Conservation (phyloP, 2,329 filamentous ascomycete genomes). For the Nakataea oryzae region DNA sequence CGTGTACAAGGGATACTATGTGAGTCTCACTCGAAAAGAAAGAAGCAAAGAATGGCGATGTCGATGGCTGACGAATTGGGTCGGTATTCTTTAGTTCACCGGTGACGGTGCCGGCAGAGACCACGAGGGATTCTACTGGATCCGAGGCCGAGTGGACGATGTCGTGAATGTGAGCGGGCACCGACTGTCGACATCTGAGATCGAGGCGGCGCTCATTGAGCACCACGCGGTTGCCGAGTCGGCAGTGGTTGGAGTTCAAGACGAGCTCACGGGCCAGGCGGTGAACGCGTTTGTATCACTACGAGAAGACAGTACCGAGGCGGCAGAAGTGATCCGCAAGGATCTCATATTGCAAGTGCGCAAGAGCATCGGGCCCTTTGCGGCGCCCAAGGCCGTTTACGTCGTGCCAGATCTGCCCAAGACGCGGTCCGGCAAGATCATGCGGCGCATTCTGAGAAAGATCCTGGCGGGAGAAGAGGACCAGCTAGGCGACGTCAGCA, state of each 20-base stretch:
- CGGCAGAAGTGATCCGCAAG: constrained; percentile 74
- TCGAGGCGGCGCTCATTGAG: constrained; percentile 92
- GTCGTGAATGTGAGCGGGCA: constrained; percentile 98
- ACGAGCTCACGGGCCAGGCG: constrained; percentile 92
- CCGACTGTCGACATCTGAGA: constrained; percentile 92
- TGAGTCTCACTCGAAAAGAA: constrained; percentile 35
- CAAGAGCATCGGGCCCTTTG: constrained; percentile 95
- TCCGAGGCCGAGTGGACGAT: constrained; percentile 94
- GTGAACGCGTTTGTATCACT: constrained; percentile 94
- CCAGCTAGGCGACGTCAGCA: constrained; percentile 85
- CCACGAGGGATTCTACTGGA: constrained; percentile 99
- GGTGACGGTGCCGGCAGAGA: constrained; percentile 92
- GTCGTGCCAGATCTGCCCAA: constrained; percentile 92
- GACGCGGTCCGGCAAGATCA: constrained; percentile 97
- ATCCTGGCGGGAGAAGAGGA: constrained; percentile 96
- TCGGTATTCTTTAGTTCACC: constrained; percentile 52
- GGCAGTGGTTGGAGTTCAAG: constrained; percentile 83
- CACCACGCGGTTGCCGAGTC: constrained; percentile 85
- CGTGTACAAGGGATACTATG: constrained; percentile 96
- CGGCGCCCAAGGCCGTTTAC: constrained; percentile 86
- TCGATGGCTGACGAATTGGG: background rate
- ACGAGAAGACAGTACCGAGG: constrained; percentile 75
- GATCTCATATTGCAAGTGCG: constrained; percentile 90
- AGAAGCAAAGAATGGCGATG: background rate
- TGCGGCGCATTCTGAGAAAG: constrained; percentile 94